Evolutionary conservation across 768 basidiomycete genomes (phyloP).

Genomic region (Cubamyces lactineus): DNA sequence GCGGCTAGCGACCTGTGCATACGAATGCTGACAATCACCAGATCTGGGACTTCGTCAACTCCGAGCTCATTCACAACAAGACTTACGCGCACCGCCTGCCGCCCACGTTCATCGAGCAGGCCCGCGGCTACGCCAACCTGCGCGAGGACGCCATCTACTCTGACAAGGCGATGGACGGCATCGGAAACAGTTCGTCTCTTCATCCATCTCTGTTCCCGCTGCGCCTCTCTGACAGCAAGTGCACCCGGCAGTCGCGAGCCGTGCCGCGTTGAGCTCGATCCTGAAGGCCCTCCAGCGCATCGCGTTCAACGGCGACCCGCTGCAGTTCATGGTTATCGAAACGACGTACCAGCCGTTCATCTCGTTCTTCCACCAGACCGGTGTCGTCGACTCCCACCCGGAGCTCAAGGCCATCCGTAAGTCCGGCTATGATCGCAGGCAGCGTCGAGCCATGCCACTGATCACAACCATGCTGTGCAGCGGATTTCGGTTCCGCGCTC

Average conservation of each 20-base stretch:
- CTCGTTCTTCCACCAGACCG: conserved; percentile 82
- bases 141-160: conserved; percentile 81
- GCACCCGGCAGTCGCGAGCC: conserved; percentile 68
- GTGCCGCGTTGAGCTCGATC: conserved; percentile 75
- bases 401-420: conserved; percentile 66
- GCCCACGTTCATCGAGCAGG: conserved; percentile 77
- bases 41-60: conserved; percentile 80
- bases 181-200: conserved; percentile 73
- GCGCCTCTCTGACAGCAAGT: conserved; percentile 1
- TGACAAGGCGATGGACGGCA: conserved; percentile 56
- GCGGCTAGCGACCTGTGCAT: neutral
- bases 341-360: conserved; percentile 92
- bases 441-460: neutral
- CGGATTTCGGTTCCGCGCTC: conserved; percentile 73
- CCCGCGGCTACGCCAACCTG: conserved; percentile 74
- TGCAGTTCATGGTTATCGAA: conserved; percentile 77
- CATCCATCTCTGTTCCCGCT: conserved; percentile 12
- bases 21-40: conserved; percentile 30
- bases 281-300: conserved; percentile 74
- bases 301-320: conserved; percentile 76
- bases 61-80: conserved; percentile 79
- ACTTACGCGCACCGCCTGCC: conserved; percentile 79
- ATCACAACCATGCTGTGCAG: too few species aligned
- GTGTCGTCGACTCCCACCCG: conserved; percentile 58
- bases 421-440: conserved; percentile 29